Evolutionary conservation across 495 filamentous ascomycete species (phyloP).

Genomic region (Penicillium angulare): DNA sequence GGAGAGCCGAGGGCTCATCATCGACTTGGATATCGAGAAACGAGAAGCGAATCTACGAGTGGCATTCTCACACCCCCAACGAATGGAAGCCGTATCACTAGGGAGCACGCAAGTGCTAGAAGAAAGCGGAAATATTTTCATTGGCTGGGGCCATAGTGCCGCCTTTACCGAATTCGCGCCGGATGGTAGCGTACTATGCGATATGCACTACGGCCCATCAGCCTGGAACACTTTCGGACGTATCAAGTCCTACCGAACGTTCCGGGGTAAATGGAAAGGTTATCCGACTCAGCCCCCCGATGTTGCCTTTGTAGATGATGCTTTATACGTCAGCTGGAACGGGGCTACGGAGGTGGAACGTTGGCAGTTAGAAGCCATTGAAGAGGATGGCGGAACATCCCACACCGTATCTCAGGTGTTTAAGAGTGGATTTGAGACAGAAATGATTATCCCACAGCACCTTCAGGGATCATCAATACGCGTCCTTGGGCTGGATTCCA

Average conservation of each 20-base stretch:
- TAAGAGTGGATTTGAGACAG: too few species aligned
- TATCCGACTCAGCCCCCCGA: constrained; percentile 25
- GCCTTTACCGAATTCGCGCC: constrained; percentile 54
- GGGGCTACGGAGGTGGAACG: constrained; percentile 42
- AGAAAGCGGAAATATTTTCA: constrained; percentile 47
- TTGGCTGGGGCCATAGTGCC: constrained; percentile 58
- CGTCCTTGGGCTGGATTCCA: too few species aligned
- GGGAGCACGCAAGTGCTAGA: constrained; percentile 55
- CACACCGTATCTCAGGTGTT: too few species aligned
- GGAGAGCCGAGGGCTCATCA: constrained; percentile 25
- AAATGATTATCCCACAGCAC: too few species aligned
- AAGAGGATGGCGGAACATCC: too few species aligned
- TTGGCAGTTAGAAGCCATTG: constrained; percentile 31
- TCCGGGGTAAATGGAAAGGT: constrained; percentile 36
- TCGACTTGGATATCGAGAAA: constrained; percentile 26
- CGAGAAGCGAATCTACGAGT: constrained; percentile 18
- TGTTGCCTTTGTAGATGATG: constrained; percentile 21
- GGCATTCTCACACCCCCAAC: constrained; percentile 28
- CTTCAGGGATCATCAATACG: too few species aligned
- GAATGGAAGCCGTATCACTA: constrained; percentile 47
- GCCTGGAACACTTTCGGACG: constrained; percentile 37
- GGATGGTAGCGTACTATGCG: constrained; percentile 50
- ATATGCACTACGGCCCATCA: constrained; percentile 36
- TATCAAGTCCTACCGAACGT: constrained; percentile 34
- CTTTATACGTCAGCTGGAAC: constrained; percentile 44